A percentile compares a stretch with the other conserved stretches of the same genome.
Conservation (phyloP, 371 early-diverging fungal species). For the Apophysomyces trapeziformis region DNA sequence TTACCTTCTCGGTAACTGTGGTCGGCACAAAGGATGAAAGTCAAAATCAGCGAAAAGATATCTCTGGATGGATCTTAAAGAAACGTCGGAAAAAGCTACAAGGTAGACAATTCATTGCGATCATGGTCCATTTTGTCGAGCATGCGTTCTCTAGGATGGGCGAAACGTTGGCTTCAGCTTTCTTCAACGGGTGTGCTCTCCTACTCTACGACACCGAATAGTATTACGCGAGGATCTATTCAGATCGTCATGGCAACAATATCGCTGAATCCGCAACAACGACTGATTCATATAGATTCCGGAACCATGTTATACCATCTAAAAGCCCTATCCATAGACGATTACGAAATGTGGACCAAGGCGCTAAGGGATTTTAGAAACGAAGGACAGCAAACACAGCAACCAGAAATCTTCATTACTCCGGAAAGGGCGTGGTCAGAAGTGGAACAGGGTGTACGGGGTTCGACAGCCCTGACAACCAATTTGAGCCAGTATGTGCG, state of each 20-base stretch:
- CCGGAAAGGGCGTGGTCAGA: slow-evolving; percentile 7
- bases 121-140: background rate
- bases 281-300: slow-evolving; percentile 82
- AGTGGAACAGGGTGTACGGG: slow-evolving; percentile 14
- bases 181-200: slow-evolving; percentile 63
- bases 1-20: slow-evolving; percentile 78
- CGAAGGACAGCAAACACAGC: slow-evolving; percentile 9
- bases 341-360: slow-evolving; percentile 72
- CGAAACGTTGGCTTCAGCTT: slow-evolving; percentile 73
- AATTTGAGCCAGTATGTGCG: slow-evolving; percentile 10
- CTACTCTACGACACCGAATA: slow-evolving; percentile 63
- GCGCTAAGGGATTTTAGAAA: slow-evolving; percentile 36
- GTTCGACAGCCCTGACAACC: slow-evolving; percentile 13
- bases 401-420: background rate
- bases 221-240: slow-evolving; percentile 77
- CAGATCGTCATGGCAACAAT: slow-evolving; percentile 67
- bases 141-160: slow-evolving; percentile 61
- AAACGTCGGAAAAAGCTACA: slow-evolving; percentile 68
- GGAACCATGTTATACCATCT: slow-evolving; percentile 80
- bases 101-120: slow-evolving; percentile 44
- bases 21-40: slow-evolving; percentile 28
- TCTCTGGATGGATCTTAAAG: slow-evolving; percentile 77
- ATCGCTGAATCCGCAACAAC: slow-evolving; percentile 64
- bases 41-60: slow-evolving; percentile 26
- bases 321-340: slow-evolving; percentile 66